Evolutionary conservation across 202 grass and related monocot species (phyloP).

Genomic region (Elaeis oleifera): DNA sequence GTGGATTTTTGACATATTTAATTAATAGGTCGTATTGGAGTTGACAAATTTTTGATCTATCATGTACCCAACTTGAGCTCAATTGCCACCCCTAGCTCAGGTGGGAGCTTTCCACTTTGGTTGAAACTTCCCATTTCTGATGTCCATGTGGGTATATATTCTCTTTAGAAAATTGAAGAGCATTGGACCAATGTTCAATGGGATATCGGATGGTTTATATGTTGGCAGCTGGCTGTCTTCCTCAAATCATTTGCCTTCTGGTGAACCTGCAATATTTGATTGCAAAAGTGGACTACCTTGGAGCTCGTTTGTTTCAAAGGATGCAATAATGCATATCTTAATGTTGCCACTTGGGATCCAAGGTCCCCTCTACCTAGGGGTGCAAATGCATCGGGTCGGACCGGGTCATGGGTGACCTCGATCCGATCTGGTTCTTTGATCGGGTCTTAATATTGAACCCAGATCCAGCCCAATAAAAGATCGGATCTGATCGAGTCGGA

Average conservation of each 20-base stretch:
- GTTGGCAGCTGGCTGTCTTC: conserved; percentile 68
- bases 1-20: no score
- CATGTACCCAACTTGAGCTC: no score
- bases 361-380: conserved; percentile 30
- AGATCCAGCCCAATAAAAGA: no score
- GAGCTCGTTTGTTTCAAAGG: conserved; percentile 33
- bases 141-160: conserved; percentile 44
- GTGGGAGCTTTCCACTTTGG: conserved; percentile 62
- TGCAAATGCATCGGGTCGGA: no score
- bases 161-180: conserved; percentile 61
- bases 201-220: conserved; percentile 58
- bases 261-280: conserved; percentile 58
- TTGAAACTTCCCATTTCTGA: conserved; percentile 56
- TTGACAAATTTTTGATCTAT: no score
- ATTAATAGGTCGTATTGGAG: no score
- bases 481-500: no score
- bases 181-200: conserved; percentile 47
- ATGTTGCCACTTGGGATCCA: conserved; percentile 65
- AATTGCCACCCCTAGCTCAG: no score
- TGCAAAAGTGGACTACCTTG: conserved; percentile 76
- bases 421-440: no score
- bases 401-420: no score
- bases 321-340: conserved; percentile 58
- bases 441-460: no score
- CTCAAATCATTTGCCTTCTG: conserved; percentile 54